Base-by-base conservation (phyloP, 140 eudicot species). In the Bidens hawaiensis region DNA sequence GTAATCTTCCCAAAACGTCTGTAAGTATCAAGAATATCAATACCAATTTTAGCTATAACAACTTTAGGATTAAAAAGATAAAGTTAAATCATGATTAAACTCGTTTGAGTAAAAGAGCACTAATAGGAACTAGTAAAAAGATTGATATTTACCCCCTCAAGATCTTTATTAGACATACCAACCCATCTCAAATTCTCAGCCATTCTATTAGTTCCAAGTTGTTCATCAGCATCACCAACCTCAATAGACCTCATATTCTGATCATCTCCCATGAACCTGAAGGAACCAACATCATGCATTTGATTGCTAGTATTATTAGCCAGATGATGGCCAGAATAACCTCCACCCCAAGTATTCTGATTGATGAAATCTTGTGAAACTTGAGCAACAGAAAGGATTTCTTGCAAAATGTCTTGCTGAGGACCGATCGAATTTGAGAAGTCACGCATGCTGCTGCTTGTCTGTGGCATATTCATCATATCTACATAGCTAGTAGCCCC, bases 341-440 rank as follows among this genome's bases (percentile, higher is more conserved):
- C 71, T 74, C 83, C 86, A 21, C 71, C 79, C 85, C 89, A 88
- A 6, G 87, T 60, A 55, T 86, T 85, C 54, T 90, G 90, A 70
- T 74, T 87, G 60, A 80, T 74, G 55, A 78, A 75, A 65, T 82
- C 78, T 43, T 87, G 86, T 22, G 96, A 88, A 50, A 79, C 93
- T 82, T 91, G 95, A 62, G 95, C 96, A 15, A 91, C 93, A 0
- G 96, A 82, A 25, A 91, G 89, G 57, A 91, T 91, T 61, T 91
- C 98, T 10, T 91, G 77, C 30, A 91, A 68, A 38, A 82, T 80
- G 71, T 91, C 96, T 0, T 47, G 82, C 36, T 80, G 83, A 59
- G 79, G 75, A 34, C 72, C 79, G 14, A 73, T 67, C 0, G 75
- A 53, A 26, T 80, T 71, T 49, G 70, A 7, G 36, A 63, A 63